Percentiles rank a stretch among this genome's conserved stretches.
phyloP scores from a whole-genome alignment of 768 basidiomycete genomes.

The Lactifluus subvellereus region DNA sequence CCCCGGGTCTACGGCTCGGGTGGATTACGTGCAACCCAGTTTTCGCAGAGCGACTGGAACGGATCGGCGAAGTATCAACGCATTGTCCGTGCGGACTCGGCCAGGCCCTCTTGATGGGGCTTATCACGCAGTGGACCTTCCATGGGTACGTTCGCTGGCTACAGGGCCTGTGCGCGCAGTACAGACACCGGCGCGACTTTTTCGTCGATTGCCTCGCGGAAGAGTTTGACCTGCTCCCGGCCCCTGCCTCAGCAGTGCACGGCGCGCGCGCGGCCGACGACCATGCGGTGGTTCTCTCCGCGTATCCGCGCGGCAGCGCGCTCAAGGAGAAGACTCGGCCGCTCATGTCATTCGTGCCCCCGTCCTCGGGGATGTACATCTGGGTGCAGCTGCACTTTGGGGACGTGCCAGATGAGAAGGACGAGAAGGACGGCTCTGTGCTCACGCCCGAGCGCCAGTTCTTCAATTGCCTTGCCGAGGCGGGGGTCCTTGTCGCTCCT shows the following conservation, averaged over 20 bases:
- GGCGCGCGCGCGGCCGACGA: conserved; percentile 30
- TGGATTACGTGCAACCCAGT: conserved; percentile 74
- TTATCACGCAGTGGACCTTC: conserved; percentile 61
- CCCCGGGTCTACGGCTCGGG: conserved; percentile 71
- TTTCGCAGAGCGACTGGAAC: conserved; percentile 70
- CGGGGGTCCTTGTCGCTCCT: conserved; percentile 58
- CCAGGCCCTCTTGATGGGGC: conserved; percentile 56
- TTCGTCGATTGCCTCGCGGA: conserved; percentile 59
- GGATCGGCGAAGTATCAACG: conserved; percentile 60
- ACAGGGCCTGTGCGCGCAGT: conserved; percentile 52
- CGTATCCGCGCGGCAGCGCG: conserved; percentile 30
- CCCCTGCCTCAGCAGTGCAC: conserved; percentile 23
- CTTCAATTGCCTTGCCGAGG: conserved; percentile 54
- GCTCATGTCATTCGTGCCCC: conserved; percentile 66
- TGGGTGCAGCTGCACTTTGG: conserved; percentile 66
- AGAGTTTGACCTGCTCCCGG: conserved; percentile 51
- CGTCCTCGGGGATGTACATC: conserved; percentile 79
- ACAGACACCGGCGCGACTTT: conserved; percentile 52
- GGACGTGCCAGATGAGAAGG: conserved; percentile 42
- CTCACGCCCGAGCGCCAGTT: conserved; percentile 52
- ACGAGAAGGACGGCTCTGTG: conserved; percentile 28
- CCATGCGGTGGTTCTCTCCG: conserved; percentile 39
- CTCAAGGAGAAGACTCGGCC: conserved; percentile 40
- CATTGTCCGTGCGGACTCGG: conserved; percentile 70
- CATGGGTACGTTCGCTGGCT: conserved; percentile 77